Conservation (phyloP, 1,284 basidiomycete genomes). For the Ganoderma sinense region DNA sequence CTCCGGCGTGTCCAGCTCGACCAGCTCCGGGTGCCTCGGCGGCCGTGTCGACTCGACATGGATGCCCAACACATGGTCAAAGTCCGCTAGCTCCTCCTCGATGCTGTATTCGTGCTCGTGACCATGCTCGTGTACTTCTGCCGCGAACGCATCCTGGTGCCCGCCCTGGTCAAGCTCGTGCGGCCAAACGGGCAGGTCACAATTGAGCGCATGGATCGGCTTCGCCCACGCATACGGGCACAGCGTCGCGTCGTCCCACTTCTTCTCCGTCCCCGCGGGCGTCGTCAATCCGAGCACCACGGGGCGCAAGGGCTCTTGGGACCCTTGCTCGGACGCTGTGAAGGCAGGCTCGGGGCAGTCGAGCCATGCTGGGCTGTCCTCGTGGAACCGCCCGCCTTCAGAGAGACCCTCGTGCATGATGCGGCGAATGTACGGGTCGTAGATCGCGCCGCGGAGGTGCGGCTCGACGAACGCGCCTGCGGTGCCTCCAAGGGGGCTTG, state of each 20-base stretch:
- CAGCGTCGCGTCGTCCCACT: slow-evolving; percentile 62
- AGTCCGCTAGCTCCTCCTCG: slow-evolving; percentile 8
- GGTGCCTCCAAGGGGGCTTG: slow-evolving; percentile 58
- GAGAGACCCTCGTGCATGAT: slow-evolving; percentile 86
- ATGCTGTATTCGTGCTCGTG: slow-evolving; percentile 12
- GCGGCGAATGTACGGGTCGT: slow-evolving; percentile 89
- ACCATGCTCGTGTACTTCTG: slow-evolving; percentile 18
- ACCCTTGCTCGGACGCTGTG: slow-evolving; percentile 7
- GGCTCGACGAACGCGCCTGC: slow-evolving; percentile 67
- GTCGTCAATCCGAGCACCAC: slow-evolving; percentile 27
- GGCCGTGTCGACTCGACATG: slow-evolving; percentile 11
- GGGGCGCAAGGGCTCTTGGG: slow-evolving; percentile 24
- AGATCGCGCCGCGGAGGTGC: slow-evolving; percentile 81
- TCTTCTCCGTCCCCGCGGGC: slow-evolving; percentile 19
- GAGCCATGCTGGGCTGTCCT: slow-evolving; percentile 69
- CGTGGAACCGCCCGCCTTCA: slow-evolving; percentile 60
- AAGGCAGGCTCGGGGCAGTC: slow-evolving; percentile 56
- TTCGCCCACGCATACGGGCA: slow-evolving; percentile 85
- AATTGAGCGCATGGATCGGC: slow-evolving; percentile 79
- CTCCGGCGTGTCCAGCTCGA: slow-evolving; percentile 87
- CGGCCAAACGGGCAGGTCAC: slow-evolving; percentile 75
- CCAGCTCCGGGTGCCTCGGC: slow-evolving; percentile 40
- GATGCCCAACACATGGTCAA: slow-evolving; percentile 3
- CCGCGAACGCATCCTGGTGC: slow-evolving; percentile 12
- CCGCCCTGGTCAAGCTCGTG: slow-evolving; percentile 58